Evolutionary conservation across 495 filamentous ascomycete species (phyloP), one percentile per base, ranked within the genome.

Genomic region (Cenococcum geophilum): DNA sequence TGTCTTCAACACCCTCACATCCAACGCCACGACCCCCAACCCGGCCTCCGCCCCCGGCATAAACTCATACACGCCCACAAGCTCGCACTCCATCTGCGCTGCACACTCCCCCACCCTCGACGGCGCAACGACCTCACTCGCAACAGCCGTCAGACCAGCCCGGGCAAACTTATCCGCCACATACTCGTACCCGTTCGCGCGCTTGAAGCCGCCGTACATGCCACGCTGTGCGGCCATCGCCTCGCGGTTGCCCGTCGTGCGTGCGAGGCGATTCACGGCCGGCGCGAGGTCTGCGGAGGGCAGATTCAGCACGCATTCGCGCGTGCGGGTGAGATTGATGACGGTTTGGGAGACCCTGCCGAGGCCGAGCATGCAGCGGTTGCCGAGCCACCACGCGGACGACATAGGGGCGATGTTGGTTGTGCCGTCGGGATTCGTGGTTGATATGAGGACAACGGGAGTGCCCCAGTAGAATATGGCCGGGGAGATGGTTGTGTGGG

Each of bases 401-500:
- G 77, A 79, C 57, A 78, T 77, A 9, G 75, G 72, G 8, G 62
- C 67, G 42, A 79, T 75, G 60, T 78, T 78, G 61, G 65, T 60
- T 18, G 75, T 73, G 4, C 70, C 69, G 61, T 78, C 75, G 67
- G 70, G 70, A 60, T 79, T 79, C 49, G 72, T 64, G 40, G 76
- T 76, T 16, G 76, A 71, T 27, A 78, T 68, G 21, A 79, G 59
- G 34, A 78, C 72, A 34, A 77, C 73, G 20, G 76, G 75, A 1
- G 75, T 79, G 55, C 76, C 77, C 76, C 64, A 70, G 70, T 78
- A 79, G 57, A 76, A 58, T 35, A 78, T 78, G n/a, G 76, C 75
- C 0, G 77, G 77, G 37, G 71, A 69, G 62, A 79, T 77, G 49
- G 72, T 65, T 18, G 58, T 60, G 61, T 76, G 74, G 20, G 37